Conservation (phyloP, 441 rosid species). For the Pelargonium myrrhifolium region DNA sequence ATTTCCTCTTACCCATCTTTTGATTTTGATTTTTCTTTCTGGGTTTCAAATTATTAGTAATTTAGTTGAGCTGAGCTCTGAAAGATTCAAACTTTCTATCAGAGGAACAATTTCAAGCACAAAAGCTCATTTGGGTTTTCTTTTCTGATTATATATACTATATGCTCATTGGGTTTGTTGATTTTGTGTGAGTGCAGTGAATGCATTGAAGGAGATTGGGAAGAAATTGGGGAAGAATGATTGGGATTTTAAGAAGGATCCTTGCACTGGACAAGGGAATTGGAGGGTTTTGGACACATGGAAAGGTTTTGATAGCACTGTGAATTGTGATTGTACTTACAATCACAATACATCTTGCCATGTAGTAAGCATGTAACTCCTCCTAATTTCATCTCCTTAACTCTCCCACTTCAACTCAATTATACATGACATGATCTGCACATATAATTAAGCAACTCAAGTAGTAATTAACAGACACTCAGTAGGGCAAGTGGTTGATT, state of each 20-base stretch:
- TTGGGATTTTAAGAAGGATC: constrained; percentile 65
- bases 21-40: not conserved
- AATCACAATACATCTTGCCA: constrained; percentile 50
- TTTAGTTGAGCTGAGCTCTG: too few relatives aligned
- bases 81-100: not conserved
- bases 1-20: not conserved
- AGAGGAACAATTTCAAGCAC: not conserved
- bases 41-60: not conserved
- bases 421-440: too few relatives aligned
- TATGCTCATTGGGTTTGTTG: not conserved
- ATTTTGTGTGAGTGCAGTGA: constrained; percentile 35
- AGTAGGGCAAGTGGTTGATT: too few relatives aligned
- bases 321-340: constrained; percentile 48
- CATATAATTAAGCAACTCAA: too few relatives aligned
- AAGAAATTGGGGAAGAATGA: constrained; percentile 57
- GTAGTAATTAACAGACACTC: too few relatives aligned
- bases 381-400: not conserved
- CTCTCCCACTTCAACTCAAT: not conserved
- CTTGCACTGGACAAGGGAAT: constrained; percentile 63
- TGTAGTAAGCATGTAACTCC: constrained; percentile 44
- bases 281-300: constrained; percentile 31
- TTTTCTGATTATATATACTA: not conserved
- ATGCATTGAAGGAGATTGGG: constrained; percentile 56
- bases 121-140: not conserved
- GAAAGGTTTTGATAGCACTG: constrained; percentile 43